Evolutionary conservation across 768 basidiomycete genomes (phyloP).

Genomic region (Boletus subparvulus): DNA sequence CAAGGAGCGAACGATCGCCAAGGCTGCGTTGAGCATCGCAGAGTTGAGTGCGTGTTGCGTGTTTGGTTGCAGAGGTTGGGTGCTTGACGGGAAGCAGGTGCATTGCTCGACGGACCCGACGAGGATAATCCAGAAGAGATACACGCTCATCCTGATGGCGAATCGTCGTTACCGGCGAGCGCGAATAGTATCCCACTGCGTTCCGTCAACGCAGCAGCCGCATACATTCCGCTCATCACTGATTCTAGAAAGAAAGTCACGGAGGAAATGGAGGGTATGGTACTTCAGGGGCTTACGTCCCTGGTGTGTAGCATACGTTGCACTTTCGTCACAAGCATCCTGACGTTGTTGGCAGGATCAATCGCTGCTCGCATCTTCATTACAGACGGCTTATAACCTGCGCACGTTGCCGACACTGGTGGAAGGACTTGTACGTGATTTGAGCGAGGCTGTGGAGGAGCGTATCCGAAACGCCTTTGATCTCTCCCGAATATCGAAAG

Average conservation of each 20-base stretch:
- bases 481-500: constrained; percentile 80
- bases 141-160: constrained; percentile 3
- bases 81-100: constrained; percentile 36
- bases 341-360: constrained; percentile 61
- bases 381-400: constrained; percentile 96
- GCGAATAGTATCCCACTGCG: constrained; percentile 54
- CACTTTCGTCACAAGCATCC: not conserved
- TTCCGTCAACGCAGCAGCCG: constrained; percentile 70
- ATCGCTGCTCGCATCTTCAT: constrained; percentile 84
- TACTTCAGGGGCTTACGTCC: constrained; percentile 72
- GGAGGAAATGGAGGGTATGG: constrained; percentile 89
- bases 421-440: constrained; percentile 70
- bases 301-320: constrained; percentile 50
- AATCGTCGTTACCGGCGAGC: constrained; percentile 13
- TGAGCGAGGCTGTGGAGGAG: constrained; percentile 80
- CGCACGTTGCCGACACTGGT: constrained; percentile 82
- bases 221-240: constrained; percentile 70
- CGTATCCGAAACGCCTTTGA: constrained; percentile 86
- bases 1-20: constrained; percentile 83
- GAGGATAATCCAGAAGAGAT: constrained; percentile 1
- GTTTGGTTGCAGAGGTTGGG: not conserved
- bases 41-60: constrained; percentile 70
- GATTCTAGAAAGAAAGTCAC: constrained; percentile 69
- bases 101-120: constrained; percentile 48
- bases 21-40: constrained; percentile 92